Percentiles rank a stretch among this genome's conserved stretches.
These are phyloP conservation scores for Wickerhamomyces strasburgensis DNA, from an alignment of 805 yeast species.

Conservation along the genomic window DNA sequence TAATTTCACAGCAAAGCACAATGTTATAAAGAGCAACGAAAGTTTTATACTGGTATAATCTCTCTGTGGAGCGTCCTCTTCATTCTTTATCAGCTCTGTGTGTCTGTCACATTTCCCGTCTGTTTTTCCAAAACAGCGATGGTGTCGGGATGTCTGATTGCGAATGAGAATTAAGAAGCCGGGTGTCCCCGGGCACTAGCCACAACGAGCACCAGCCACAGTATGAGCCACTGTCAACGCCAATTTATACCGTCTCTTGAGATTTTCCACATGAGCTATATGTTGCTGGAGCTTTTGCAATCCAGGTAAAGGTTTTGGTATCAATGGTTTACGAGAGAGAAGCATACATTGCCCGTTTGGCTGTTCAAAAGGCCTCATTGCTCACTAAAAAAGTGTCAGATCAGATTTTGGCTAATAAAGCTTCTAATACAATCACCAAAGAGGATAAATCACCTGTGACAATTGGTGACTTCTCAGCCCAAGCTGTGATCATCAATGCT, in stretches of 20 bases:
- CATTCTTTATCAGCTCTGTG: too few relatives aligned
- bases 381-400: conserved; percentile 64
- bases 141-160: too few relatives aligned
- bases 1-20: too few relatives aligned
- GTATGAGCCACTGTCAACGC: neutral
- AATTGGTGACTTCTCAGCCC: conserved; percentile 93
- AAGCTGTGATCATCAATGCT: conserved; percentile 85
- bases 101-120: conserved; percentile 1
- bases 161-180: too few relatives aligned
- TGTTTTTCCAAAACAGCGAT: neutral
- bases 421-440: conserved; percentile 62
- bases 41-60: too few relatives aligned
- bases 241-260: too few relatives aligned
- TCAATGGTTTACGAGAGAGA: conserved; percentile 53
- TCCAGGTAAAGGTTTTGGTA: neutral
- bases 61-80: too few relatives aligned
- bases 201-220: conserved; percentile 7
- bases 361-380: conserved; percentile 81
- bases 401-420: conserved; percentile 44
- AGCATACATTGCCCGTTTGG: conserved; percentile 75
- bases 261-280: too few relatives aligned
- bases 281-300: too few relatives aligned
- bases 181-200: neutral
- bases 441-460: conserved; percentile 94
- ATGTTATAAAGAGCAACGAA: too few relatives aligned